Percentiles rank a stretch among this genome's conserved stretches.
These are phyloP conservation scores for Centella asiatica DNA, from an alignment of 129 eudicot genomes.

Conservation along the genomic window DNA sequence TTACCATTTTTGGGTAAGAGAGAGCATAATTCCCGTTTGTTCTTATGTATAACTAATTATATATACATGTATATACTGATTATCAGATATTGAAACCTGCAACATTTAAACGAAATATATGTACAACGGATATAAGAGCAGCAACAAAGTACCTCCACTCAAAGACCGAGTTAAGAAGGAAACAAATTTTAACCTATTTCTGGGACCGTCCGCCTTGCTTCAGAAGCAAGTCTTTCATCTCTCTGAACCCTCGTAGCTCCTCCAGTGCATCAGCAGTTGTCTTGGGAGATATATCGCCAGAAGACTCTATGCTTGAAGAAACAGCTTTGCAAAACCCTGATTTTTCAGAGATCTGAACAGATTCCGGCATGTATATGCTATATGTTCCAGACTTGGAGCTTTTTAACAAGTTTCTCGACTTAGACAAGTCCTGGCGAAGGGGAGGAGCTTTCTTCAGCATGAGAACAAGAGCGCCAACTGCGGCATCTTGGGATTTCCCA, in stretches of 20 bases:
- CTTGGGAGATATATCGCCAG: constrained; percentile 31
- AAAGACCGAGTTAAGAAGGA: neutral
- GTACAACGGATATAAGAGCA: too few species aligned
- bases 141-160: neutral
- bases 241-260: constrained; percentile 67
- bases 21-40: too few species aligned
- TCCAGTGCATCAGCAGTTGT: constrained; percentile 82
- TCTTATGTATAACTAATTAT: too few species aligned
- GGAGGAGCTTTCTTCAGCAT: constrained; percentile 90
- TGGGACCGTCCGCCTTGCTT: constrained; percentile 30
- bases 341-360: constrained; percentile 18
- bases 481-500: constrained; percentile 71
- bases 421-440: constrained; percentile 43
- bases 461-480: constrained; percentile 71
- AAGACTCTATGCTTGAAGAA: constrained; percentile 30
- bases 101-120: too few species aligned
- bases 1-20: too few species aligned
- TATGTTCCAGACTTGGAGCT: constrained; percentile 22
- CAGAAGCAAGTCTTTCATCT: constrained; percentile 52
- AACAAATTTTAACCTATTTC: neutral
- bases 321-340: constrained; percentile 15
- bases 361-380: constrained; percentile 8
- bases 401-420: constrained; percentile 21
- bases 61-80: too few species aligned
- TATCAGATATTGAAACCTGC: too few species aligned